These are phyloP conservation scores for Beauveria sp. DNA, from an alignment of 2,329 filamentous ascomycete species.

Conservation along the genomic window DNA sequence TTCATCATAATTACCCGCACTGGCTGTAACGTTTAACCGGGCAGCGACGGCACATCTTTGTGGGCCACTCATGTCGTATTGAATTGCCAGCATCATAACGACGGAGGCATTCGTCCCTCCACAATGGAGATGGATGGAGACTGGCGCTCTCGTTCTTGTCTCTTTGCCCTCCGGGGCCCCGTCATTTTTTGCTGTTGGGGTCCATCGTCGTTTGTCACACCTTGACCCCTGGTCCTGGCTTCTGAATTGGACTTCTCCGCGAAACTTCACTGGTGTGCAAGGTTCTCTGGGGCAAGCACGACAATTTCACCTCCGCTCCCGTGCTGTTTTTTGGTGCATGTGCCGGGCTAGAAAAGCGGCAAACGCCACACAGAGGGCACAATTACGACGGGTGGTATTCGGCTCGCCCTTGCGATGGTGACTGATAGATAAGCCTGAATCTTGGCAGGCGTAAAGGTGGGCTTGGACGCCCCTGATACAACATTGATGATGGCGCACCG, in stretches of 20 bases:
- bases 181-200: background rate
- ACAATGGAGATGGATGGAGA: background rate
- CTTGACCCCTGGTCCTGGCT: background rate
- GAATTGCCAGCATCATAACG: background rate
- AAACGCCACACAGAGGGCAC: background rate
- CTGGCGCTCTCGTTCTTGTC: background rate
- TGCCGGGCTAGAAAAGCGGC: background rate
- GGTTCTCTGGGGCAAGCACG: background rate
- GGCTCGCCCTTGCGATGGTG: background rate
- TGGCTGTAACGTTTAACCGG: conserved; percentile 10
- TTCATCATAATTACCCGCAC: conserved; percentile 4
- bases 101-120: conserved; percentile 4
- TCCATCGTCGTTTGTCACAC: background rate
- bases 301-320: background rate
- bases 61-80: conserved; percentile 5
- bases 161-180: conserved; percentile 4
- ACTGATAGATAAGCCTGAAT: background rate
- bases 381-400: background rate
- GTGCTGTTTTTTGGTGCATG: background rate
- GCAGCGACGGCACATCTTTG: background rate
- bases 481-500: background rate
- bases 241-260: too few relatives aligned
- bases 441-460: conserved; percentile 1
- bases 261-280: too few relatives aligned
- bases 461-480: background rate